A percentile compares a stretch with the other conserved stretches of the same genome.
phyloP scores from a whole-genome alignment of 2,329 filamentous ascomycete species.

The Arthrobotrys megalospora region DNA sequence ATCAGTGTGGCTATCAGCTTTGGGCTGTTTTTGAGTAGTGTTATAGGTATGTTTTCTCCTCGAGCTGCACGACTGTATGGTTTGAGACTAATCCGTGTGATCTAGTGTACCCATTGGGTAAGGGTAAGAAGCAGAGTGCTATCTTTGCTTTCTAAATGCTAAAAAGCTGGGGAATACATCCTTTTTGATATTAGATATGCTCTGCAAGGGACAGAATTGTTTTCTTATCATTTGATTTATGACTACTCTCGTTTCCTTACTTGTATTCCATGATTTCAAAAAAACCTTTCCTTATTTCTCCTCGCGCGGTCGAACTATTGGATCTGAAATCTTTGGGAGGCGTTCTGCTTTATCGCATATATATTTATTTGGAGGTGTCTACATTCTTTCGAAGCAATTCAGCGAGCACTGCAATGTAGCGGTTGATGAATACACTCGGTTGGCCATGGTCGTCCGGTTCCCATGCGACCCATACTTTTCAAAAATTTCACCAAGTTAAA shows the following conservation, averaged over 20 bases:
- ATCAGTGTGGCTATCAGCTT: slow-evolving; percentile 60
- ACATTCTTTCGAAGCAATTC: slow-evolving; percentile 28
- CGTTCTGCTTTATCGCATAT: slow-evolving; percentile 17
- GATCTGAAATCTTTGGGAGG: slow-evolving; percentile 26
- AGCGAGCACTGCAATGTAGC: slow-evolving; percentile 13
- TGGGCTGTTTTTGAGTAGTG: slow-evolving; percentile 57
- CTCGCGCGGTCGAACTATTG: background rate
- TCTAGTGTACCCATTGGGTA: slow-evolving; percentile 59
- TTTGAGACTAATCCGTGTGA: slow-evolving; percentile 5
- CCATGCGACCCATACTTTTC: background rate
- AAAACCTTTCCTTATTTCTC: slow-evolving; percentile 2
- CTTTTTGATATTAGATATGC: background rate
- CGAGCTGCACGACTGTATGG: background rate
- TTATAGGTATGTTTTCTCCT: slow-evolving; percentile 48
- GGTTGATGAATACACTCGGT: background rate
- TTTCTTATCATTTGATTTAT: background rate
- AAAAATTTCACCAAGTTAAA: background rate
- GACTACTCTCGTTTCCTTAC: background rate
- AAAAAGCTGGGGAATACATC: background rate
- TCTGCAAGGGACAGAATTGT: background rate
- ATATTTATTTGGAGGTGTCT: background rate
- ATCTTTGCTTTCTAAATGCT: slow-evolving; percentile 55
- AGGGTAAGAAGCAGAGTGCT: slow-evolving; percentile 55
- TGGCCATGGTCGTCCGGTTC: background rate
- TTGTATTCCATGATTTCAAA: background rate